Evolutionary conservation across 176 grass and related monocot genomes (phyloP), one percentile per base, ranked within the genome.

Genomic region (Phragmites australis): DNA sequence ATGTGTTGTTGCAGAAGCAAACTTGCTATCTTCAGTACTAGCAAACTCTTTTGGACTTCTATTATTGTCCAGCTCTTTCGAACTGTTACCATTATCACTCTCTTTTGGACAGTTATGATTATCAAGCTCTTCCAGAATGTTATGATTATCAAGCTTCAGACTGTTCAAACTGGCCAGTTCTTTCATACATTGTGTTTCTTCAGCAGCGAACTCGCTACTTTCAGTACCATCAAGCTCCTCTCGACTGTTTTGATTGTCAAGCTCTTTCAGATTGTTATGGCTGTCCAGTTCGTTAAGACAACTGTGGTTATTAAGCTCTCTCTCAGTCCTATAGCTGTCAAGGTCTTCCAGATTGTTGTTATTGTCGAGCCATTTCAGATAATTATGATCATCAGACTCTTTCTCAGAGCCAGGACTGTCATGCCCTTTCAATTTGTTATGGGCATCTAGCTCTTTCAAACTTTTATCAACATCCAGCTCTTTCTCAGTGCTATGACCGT

Each of bases 31-130:
- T 53, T 45, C 75, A 62, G 65, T 54, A 54, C 44, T 13, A 42
- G 27, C 66, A 72, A 79, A 26, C 45, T 37, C 60, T 51, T 75
- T 32, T 39, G 25, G 45, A 34, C 43, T 74, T 48, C 25, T 43
- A 57, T 37, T 41, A 59, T 34, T 45, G 13, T 60, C 18, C 4
- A 68, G 42, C 62, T 59, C 75, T 74, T 67, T 50, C 61, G 15
- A 59, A 21, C 27, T 63, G 22, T 40, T 46, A 55, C 47, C 29
- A 73, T 74, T 32, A 73, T 47, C 27, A 26, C 44, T 64, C 21
- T 79, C 86, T 34, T 74, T 72, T 30, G 18, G 66, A 57, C 40
- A 23, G 67, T 79, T 78, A 74, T 69, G 62, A 50, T 69, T 68
- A 68, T 41, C 71, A 51, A 81, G 42, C 42, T 68, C 70, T n/a